A percentile compares a stretch with the other conserved stretches of the same genome.
Evolutionary conservation across 257 asterid genomes (phyloP).

Genomic region (Ocimum tenuiflorum): DNA sequence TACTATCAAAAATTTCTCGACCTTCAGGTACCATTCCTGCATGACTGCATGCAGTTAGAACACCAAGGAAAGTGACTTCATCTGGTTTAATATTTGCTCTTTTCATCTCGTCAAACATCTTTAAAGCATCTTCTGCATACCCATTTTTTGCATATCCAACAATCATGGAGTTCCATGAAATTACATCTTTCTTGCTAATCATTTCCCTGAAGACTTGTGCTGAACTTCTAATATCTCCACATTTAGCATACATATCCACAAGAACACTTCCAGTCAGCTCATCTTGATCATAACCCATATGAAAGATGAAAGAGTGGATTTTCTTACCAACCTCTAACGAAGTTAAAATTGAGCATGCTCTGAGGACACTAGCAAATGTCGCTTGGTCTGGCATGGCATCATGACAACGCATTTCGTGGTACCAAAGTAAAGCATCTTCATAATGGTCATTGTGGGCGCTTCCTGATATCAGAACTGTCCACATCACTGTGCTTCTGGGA

Average conservation of each 20-base stretch:
- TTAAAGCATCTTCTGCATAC: conserved; percentile 51
- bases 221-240: conserved; percentile 77
- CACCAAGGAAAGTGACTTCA: conserved; percentile 81
- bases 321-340: conserved; percentile 62
- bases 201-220: conserved; percentile 53
- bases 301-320: conserved; percentile 60
- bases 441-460: conserved; percentile 36
- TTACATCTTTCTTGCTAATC: conserved; percentile 49
- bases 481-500: conserved; percentile 62
- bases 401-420: conserved; percentile 57
- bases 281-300: conserved; percentile 51
- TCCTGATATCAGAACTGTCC: conserved; percentile 91
- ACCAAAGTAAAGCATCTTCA: conserved; percentile 54
- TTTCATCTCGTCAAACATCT: conserved; percentile 66
- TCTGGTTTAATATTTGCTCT: conserved; percentile 46
- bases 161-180: conserved; percentile 88
- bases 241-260: conserved; percentile 93
- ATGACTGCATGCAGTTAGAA: conserved; percentile 87
- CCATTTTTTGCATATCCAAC: conserved; percentile 88
- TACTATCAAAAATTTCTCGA: conserved; percentile 43
- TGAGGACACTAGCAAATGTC: conserved; percentile 73
- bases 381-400: conserved; percentile 76
- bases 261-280: conserved; percentile 74
- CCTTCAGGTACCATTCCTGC: conserved; percentile 79
- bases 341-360: conserved; percentile 61